Conservation (phyloP, 2,329 filamentous ascomycete species). For the Cladosporium sp. region DNA sequence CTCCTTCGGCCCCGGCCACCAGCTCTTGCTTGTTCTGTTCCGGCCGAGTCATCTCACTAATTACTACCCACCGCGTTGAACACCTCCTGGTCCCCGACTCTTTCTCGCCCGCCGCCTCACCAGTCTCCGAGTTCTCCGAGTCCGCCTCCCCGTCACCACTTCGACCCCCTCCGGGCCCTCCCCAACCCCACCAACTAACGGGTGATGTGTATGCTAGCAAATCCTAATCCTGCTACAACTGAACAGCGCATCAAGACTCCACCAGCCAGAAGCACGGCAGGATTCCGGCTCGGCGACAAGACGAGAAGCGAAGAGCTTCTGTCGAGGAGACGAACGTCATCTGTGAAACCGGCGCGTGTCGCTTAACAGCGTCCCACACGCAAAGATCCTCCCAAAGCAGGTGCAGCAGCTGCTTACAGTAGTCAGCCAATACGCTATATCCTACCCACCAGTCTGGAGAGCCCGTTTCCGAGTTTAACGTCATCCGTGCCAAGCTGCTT, state of each 20-base stretch:
- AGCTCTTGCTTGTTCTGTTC: not conserved
- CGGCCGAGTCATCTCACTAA: not conserved
- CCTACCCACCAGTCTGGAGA: not conserved
- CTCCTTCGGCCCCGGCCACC: not conserved
- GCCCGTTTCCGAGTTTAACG: not conserved
- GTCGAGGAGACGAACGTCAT: not conserved
- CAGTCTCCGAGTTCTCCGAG: not conserved
- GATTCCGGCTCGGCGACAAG: not conserved
- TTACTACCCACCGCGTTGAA: not conserved
- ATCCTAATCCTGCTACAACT: not conserved
- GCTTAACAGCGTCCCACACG: not conserved
- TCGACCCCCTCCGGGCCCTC: no score
- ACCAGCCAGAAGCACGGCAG: not conserved
- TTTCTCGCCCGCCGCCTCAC: not conserved
- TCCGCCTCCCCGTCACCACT: not conserved
- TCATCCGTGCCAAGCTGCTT: not conserved
- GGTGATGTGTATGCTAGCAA: not conserved
- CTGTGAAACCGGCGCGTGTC: not conserved
- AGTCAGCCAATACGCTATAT: not conserved
- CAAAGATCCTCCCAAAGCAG: not conserved
- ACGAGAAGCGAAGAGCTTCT: not conserved
- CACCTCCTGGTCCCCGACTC: not conserved
- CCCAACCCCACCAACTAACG: not conserved
- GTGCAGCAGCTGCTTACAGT: not conserved
- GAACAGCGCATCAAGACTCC: not conserved